These are phyloP conservation scores for Gossypium sturtianum DNA, from an alignment of 345 rosid species.

Conservation along the genomic window DNA sequence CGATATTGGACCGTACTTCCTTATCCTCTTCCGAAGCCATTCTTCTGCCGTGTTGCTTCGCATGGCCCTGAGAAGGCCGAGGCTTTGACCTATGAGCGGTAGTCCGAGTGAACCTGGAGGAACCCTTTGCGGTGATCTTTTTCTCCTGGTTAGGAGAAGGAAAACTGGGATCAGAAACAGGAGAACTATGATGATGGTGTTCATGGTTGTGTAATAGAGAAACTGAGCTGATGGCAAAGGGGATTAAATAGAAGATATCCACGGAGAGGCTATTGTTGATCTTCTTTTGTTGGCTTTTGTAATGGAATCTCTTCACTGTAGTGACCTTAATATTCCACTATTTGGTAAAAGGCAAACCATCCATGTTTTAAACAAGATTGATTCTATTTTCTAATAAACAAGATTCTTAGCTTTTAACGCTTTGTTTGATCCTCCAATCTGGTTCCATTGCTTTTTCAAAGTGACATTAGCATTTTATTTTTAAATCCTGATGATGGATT, in stretches of 20 bases:
- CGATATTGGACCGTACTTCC: slow-evolving; percentile 42
- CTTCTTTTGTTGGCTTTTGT: not conserved
- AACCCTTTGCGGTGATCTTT: slow-evolving; percentile 17
- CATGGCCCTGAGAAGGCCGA: slow-evolving; percentile 35
- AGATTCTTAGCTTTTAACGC: not conserved
- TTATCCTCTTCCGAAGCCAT: slow-evolving; percentile 30
- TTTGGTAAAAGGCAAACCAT: no score
- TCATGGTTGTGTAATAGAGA: slow-evolving; percentile 6
- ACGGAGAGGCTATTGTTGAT: not conserved
- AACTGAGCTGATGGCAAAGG: not conserved
- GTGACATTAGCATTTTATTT: no score
- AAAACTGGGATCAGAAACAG: slow-evolving; percentile 22
- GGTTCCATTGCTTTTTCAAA: not conserved
- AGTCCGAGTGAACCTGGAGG: slow-evolving; percentile 60
- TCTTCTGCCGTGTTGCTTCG: slow-evolving; percentile 39
- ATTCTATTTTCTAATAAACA: not conserved
- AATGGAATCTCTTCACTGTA: not conserved
- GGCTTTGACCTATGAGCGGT: slow-evolving; percentile 55
- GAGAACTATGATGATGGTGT: slow-evolving; percentile 12
- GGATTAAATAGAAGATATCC: not conserved
- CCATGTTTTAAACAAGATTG: not conserved
- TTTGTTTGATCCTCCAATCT: not conserved
- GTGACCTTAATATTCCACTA: not conserved
- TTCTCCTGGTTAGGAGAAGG: slow-evolving; percentile 21
- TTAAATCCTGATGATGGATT: no score